A percentile compares a stretch with the other conserved stretches of the same genome.
These are phyloP conservation scores for Fusarium brachygibbosum DNA, from an alignment of 2,329 filamentous ascomycete genomes.

Conservation along the genomic window DNA sequence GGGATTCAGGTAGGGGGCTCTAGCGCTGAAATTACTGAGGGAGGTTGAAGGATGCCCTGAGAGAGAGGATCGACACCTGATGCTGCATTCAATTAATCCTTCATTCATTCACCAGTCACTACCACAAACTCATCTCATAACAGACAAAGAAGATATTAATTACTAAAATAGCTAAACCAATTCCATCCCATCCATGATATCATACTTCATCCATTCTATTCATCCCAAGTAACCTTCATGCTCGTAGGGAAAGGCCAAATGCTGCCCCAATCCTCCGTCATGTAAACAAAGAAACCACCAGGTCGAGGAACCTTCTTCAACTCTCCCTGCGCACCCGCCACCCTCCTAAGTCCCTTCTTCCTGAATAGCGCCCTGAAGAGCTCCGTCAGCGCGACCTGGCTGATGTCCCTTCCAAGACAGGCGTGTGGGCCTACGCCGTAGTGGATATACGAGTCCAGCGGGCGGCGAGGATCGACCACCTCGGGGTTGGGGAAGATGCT, in stretches of 20 bases:
- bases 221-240: conserved; percentile 68
- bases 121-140: neutral
- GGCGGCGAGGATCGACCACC: conserved; percentile 72
- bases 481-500: conserved; percentile 72
- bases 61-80: neutral
- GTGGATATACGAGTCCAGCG: conserved; percentile 73
- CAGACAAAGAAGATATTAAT: conserved; percentile 3
- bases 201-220: conserved; percentile 1
- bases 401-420: conserved; percentile 72
- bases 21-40: neutral
- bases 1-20: neutral
- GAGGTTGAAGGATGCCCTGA: conserved; percentile 1
- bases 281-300: conserved; percentile 70
- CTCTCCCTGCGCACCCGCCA: conserved; percentile 73
- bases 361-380: conserved; percentile 77
- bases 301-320: conserved; percentile 73
- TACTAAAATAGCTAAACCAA: neutral
- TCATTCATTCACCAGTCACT: neutral
- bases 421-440: conserved; percentile 73
- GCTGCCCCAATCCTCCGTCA: conserved; percentile 74
- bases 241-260: conserved; percentile 62
- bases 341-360: conserved; percentile 71
- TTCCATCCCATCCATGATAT: conserved; percentile 11
- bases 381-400: conserved; percentile 72
- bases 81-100: neutral